A percentile compares a stretch with the other conserved stretches of the same genome.
These are phyloP conservation scores for Wickerhamiella dianesei DNA, from an alignment of 805 yeast genomes.

Conservation along the genomic window DNA sequence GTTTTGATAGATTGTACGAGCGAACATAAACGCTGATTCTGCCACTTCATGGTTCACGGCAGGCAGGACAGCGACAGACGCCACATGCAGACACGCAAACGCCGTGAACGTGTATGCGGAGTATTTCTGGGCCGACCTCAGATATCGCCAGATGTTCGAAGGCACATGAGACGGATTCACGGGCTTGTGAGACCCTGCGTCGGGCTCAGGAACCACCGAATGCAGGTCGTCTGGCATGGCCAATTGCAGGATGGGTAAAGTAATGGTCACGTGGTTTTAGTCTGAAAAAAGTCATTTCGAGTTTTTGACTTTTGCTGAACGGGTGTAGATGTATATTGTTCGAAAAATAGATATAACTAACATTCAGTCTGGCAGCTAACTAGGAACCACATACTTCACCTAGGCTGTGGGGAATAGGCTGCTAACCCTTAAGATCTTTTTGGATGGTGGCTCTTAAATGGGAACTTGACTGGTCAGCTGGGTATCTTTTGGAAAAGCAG, in stretches of 20 bases:
- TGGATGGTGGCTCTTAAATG: too few species aligned
- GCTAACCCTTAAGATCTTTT: too few species aligned
- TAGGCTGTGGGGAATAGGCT: too few species aligned
- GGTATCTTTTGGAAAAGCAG: too few species aligned
- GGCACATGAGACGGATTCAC: background rate
- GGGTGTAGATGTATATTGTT: too few species aligned
- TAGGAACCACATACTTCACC: too few species aligned
- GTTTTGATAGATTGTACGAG: constrained; percentile 47
- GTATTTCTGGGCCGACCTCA: constrained; percentile 36
- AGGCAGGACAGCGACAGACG: constrained; percentile 44
- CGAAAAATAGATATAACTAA: too few species aligned
- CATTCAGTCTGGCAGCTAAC: too few species aligned
- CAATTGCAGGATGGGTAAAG: background rate
- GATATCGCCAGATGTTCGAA: background rate
- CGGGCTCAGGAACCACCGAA: background rate
- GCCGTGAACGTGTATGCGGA: constrained; percentile 44
- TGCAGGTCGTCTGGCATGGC: background rate
- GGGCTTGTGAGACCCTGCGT: background rate
- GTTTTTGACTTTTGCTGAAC: too few species aligned
- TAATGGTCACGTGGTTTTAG: too few species aligned
- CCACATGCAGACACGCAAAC: constrained; percentile 45
- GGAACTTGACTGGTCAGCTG: too few species aligned
- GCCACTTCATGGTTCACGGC: constrained; percentile 30
- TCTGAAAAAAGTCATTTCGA: too few species aligned
- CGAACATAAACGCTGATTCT: constrained; percentile 44